Evolutionary conservation across 2,329 filamentous ascomycete genomes (phyloP), one percentile per base, ranked within the genome.

Genomic region (Escovopsis sp.): DNA sequence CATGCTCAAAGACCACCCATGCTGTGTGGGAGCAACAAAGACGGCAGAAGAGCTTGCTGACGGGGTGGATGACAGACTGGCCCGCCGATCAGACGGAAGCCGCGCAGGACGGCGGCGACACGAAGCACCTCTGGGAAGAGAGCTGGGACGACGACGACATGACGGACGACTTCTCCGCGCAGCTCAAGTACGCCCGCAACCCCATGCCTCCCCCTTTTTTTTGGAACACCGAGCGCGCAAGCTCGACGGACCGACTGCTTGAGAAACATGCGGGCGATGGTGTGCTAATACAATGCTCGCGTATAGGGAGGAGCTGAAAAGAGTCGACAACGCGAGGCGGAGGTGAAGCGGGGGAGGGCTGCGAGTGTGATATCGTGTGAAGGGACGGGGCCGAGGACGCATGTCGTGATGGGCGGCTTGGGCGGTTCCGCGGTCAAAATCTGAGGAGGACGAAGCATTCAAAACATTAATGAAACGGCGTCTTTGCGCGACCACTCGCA

Each of bases 81-180:
- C 72, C 80, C 42, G 80, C 87, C 62, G 86, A 94, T 59, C 88
- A 94, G 59, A 85, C 85, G 47, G 86, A 95, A 59, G 82, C 80
- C 43, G 83, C 82, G 44, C 72, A 74, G 55, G 77, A 72, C 47
- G 77, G 69, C 53, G 80, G 80, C 56, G 76, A 80, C 46, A 72
- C 69, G 49, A 67, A 74, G 61, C 88, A 96, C 67, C 70, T 98
- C 43, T 98, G 91, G 91, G 91, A 98, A 66, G 91, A 98, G 72
- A 95, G 87, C 72, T 98, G 91, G 91, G 91, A 98, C 59, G 91
- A 98, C 58, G 89, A 96, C 61, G 91, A 96, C 65, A 91, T 86
- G 51, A 91, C 75, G 55, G 91, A 98, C 60, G 91, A 98, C 58
- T 98, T 98, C 62, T 91, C 87, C 11, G 77, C 84, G 56, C 89